Base-by-base conservation (phyloP, 108 stramenopile genomes). In the Hondaea fermentalgiana region DNA sequence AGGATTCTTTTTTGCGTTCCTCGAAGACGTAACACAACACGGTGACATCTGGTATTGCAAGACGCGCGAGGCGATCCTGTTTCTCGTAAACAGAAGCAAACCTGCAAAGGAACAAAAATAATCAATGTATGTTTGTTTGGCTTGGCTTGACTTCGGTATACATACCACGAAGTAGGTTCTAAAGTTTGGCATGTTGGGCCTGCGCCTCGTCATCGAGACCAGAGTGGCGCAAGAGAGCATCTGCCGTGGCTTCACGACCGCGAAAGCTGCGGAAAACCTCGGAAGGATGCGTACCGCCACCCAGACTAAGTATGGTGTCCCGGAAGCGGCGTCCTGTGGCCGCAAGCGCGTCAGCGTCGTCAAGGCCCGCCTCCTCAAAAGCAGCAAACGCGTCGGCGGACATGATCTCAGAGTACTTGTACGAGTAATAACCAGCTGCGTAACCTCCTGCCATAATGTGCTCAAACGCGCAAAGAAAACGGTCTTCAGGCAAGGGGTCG, bases 341-440 rank as follows among this genome's bases (percentile, higher is more conserved):
- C 60, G 91, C 91, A 25, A 98, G 53, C 17, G 72, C 60, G 8
- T 21, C 60, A 23, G 49, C 96, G 72, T 98, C 97, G 87, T 98
- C 98, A 51, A 98, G 92, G 51, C 98, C 98, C 58, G 95, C 98
- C 87, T 99, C 99, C 89, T 99, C 98, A 90, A 99, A 98, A 19
- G 98, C 98, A 42, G 95, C 96, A 90, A 98, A 99, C 14, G 98
- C 99, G 91, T 99, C 98, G 3, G 98, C 97, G 72, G 93, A 92
- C 97, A 99, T 97, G 29, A 99, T 95, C 93, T 98, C 98, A 6
- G 99, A 98, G 97, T 97, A 99, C 90, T 97, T 98, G 95, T 98
- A 98, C 17, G 91, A 92, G 90, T 99, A 99, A 91, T 99, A 99
- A 28, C 98, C 97, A 49, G 97, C 97, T 5, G 96, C 93, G 90